Evolutionary conservation across 192 early-diverging fungal genomes (phyloP).

Genomic region (Bifiguratus adelaidae): DNA sequence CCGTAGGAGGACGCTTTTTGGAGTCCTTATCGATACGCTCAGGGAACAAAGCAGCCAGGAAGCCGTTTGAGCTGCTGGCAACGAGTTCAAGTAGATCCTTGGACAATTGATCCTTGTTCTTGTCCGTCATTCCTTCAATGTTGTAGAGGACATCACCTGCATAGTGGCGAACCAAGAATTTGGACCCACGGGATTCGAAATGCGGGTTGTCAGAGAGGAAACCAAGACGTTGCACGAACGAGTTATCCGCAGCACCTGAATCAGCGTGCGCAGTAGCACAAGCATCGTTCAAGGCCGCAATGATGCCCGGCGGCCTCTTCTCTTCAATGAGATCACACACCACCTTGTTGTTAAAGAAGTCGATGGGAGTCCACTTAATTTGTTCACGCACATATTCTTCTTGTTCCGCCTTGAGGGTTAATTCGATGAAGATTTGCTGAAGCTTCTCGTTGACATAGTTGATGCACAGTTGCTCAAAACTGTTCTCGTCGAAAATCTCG

Average conservation of each 20-base stretch:
- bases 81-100: conserved; percentile 88
- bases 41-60: conserved; percentile 78
- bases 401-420: conserved; percentile 97
- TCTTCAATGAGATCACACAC: conserved; percentile 98
- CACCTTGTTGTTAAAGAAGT: conserved; percentile 99
- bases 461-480: conserved; percentile 98
- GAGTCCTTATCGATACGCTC: conserved; percentile 80
- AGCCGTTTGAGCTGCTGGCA: conserved; percentile 66
- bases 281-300: conserved; percentile 92
- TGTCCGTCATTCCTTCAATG: conserved; percentile 89
- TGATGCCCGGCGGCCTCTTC: conserved; percentile 89
- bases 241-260: conserved; percentile 64
- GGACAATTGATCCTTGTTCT: conserved; percentile 93
- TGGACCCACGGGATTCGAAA: conserved; percentile 57
- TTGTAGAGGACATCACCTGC: conserved; percentile 94
- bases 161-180: conserved; percentile 88
- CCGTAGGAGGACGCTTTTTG: conserved; percentile 96
- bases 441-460: conserved; percentile 97
- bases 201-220: conserved; percentile 60
- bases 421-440: conserved; percentile 98
- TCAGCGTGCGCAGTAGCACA: conserved; percentile 97
- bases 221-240: conserved; percentile 56
- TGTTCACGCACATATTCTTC: conserved; percentile 95
- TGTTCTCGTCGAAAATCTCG: conserved; percentile 92
- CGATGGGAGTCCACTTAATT: conserved; percentile 98